Conservation (phyloP, 345 rosid genomes). For the Psidium guajava region DNA sequence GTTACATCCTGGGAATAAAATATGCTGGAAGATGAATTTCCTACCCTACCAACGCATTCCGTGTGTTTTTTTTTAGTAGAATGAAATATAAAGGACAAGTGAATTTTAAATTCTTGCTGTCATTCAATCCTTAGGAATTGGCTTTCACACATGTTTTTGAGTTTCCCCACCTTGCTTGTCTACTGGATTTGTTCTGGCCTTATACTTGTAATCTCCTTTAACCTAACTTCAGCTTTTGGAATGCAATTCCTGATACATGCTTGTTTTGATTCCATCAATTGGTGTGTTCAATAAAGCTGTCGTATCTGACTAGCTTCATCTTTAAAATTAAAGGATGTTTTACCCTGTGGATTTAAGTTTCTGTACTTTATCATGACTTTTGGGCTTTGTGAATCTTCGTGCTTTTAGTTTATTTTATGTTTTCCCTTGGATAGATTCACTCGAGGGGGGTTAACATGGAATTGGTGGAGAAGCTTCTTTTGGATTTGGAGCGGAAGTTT, state of each 20-base stretch:
- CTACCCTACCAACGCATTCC: neutral
- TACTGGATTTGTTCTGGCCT: neutral
- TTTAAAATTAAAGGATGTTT: neutral
- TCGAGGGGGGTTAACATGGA: conserved; percentile 65
- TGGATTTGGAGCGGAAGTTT: conserved; percentile 59
- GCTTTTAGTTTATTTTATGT: neutral
- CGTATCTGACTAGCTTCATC: neutral
- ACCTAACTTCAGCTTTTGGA: neutral
- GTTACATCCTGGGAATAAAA: neutral
- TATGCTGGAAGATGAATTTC: neutral
- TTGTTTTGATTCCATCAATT: neutral
- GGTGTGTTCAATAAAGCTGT: neutral
- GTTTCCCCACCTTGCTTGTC: neutral
- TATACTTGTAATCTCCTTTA: neutral
- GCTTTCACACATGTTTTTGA: neutral
- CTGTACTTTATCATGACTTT: neutral
- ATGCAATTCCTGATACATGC: neutral
- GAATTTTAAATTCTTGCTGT: neutral
- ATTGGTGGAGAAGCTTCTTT: conserved; percentile 59
- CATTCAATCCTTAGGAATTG: neutral
- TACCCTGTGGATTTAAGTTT: neutral
- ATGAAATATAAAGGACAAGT: neutral
- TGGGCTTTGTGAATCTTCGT: neutral
- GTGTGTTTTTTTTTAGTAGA: neutral
- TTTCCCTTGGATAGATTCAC: conserved; percentile 40